Evolutionary conservation across 345 rosid species (phyloP).

Genomic region (Moricandia moricandioides): DNA sequence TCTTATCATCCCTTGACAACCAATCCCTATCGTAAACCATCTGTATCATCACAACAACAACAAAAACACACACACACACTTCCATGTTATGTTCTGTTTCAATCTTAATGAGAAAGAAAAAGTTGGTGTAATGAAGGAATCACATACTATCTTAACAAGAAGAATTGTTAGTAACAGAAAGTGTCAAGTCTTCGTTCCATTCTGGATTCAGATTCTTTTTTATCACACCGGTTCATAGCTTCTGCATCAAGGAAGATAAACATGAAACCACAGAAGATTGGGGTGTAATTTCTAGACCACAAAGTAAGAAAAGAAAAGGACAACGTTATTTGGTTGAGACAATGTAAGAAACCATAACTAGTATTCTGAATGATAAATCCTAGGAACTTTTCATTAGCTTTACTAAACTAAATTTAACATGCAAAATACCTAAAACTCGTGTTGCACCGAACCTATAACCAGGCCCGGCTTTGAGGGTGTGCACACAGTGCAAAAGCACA

Average conservation of each 20-base stretch:
- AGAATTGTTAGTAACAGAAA: constrained; percentile 56
- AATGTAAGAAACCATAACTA: no score
- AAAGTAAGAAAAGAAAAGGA: no score
- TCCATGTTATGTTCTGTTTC: constrained; percentile 1
- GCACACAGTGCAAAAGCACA: no score
- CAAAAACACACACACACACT: no score
- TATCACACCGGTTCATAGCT: constrained; percentile 68
- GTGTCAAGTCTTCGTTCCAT: constrained; percentile 43
- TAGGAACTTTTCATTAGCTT: background rate
- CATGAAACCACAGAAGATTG: background rate
- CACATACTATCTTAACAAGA: constrained; percentile 66
- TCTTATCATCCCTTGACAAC: no score
- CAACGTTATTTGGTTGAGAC: no score
- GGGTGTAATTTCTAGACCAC: no score
- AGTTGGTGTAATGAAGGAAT: background rate
- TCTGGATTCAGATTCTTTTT: constrained; percentile 52
- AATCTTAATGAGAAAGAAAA: background rate
- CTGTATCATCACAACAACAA: no score
- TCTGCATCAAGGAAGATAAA: constrained; percentile 37
- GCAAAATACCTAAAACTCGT: background rate
- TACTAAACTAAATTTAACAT: background rate
- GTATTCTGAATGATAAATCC: background rate
- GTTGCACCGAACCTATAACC: background rate
- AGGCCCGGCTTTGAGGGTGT: no score
- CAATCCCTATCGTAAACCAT: no score